Evolutionary conservation across 495 filamentous ascomycete species (phyloP), one percentile per base, ranked within the genome.

Genomic region (Tuber magnatum): DNA sequence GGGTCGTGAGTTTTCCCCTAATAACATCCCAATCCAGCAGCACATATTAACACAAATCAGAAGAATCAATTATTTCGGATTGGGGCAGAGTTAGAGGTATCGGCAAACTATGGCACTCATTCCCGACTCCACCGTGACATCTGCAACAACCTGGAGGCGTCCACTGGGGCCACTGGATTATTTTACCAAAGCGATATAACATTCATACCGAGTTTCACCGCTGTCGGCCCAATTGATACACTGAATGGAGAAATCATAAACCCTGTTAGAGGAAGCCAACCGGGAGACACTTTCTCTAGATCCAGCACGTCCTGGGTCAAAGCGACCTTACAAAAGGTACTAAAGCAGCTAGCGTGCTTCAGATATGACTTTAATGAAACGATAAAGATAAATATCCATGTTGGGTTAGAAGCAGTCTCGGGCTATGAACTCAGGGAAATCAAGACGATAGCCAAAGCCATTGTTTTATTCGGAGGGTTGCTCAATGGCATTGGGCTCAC

Each of bases 391-490:
- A 18, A 35, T 65, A 18, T 65, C 16, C 56, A 65, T 35, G 28
- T 65, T 1, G 28, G 56, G n/a, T 6, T 65, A 3, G 56, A 65
- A 65, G 28, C 12, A 65, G 10, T 32, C 56, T 16, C 14, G 3
- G 76, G 76, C 18, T 79, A 75, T 75, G 72, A 68, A 56, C 69
- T 79, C 44, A 61, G 51, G 14, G 76, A 79, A 44, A 42, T 79
- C 28, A 79, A 79, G 32, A 61, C 73, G 44, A 79, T 75, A 56
- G 56, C 76, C 46, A 79, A 79, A 39, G n/a, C 61, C 3, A 78
- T 79, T 40, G 65, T 75, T 28, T 39, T 79, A 46, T 79, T 75
- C 22, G 65, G 77, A 35, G 77, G 78, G 35, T 65, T 79, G 38
- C 32, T 69, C 9, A 65, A 65, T 65, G 28, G 56, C 14, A 18